phyloP scores from a whole-genome alignment of 805 yeast genomes.

The Metschnikowia corniflorae region DNA sequence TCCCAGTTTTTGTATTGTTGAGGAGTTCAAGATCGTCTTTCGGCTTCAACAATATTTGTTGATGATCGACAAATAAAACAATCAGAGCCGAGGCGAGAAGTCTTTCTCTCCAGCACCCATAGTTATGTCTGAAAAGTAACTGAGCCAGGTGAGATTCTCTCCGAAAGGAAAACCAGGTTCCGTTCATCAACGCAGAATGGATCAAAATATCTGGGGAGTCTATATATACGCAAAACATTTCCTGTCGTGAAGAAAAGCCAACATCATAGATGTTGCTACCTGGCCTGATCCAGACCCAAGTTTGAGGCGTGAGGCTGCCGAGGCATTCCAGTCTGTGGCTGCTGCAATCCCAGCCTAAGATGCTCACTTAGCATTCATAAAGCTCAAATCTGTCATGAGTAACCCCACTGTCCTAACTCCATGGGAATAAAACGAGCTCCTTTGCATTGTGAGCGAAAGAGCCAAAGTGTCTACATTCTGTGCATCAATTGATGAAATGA shows the following conservation, averaged over 20 bases:
- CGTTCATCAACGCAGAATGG: conserved; percentile 55
- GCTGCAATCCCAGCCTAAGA: conserved; percentile 16
- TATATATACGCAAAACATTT: conserved; percentile 29
- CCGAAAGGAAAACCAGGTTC: conserved; percentile 44
- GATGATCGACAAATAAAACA: conserved; percentile 30
- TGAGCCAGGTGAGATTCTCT: conserved; percentile 26
- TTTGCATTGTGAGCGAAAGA: conserved; percentile 47
- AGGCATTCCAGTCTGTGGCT: conserved; percentile 12
- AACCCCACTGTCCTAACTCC: conserved; percentile 48
- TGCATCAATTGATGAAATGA: conserved; percentile 57
- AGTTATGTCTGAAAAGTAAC: background rate
- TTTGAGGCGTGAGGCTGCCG: conserved; percentile 14
- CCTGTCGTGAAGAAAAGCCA: conserved; percentile 34
- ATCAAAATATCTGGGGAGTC: conserved; percentile 56
- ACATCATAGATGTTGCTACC: conserved; percentile 25
- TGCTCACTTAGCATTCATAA: conserved; percentile 33
- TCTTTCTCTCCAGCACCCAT: conserved; percentile 7
- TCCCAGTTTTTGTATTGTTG: conserved; percentile 60
- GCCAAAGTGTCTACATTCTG: conserved; percentile 43
- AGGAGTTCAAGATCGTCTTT: conserved; percentile 57
- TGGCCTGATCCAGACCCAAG: conserved; percentile 28
- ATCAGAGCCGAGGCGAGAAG: conserved; percentile 4
- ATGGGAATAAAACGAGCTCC: conserved; percentile 55
- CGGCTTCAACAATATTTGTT: conserved; percentile 55
- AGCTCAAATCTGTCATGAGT: conserved; percentile 43